Evolutionary conservation across 768 basidiomycete species (phyloP), one percentile per base, ranked within the genome.

Genomic region (Leccinellum rugosiceps): DNA sequence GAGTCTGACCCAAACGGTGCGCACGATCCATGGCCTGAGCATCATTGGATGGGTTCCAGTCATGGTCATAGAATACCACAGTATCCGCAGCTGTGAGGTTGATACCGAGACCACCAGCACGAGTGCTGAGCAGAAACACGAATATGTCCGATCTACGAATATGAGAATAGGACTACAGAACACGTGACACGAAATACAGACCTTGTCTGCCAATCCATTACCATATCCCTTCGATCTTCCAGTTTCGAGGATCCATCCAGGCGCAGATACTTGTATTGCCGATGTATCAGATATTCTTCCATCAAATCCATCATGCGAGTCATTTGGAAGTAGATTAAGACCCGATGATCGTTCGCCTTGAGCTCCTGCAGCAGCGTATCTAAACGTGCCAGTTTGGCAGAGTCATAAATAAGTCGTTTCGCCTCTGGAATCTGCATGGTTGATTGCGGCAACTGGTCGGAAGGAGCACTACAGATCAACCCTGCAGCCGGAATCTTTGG

Each of bases 251-350:
- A 90, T 35, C 95, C 95, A 73, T 98, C 95, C 55, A 98, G 76
- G 35, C 95, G 83, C 17, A 97, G 77, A 68, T 98, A 97, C 72
- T 94, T 95, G 78, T 94, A 94, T 71, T 98, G 95, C 2, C 96
- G 87, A 75, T 90, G 97, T 57, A 97, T 92, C 58, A 99, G 80
- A 71, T 98, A 99, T 71, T 98, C 97, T 72, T 98, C 97, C 85
- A 98, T 95, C 50, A 98, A 78, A 71, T 98, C 95, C 88, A 99
- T 97, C 97, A 98, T 99, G 58, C 89, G 85, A 13, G 96, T 98
- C 97, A 99, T 99, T 74, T 99, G 97, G 86, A 98, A 98, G 76
- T 98, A 99, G 19, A 99, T 81, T 65, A 99, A 75, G 14, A 96
- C 93, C 47, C 94, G 87, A 73, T 99, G 97, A 59, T 95, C 95